A percentile compares a stretch with the other conserved stretches of the same genome.
Conservation (phyloP, 108 stramenopile species). For the Skeletonema grethae region DNA sequence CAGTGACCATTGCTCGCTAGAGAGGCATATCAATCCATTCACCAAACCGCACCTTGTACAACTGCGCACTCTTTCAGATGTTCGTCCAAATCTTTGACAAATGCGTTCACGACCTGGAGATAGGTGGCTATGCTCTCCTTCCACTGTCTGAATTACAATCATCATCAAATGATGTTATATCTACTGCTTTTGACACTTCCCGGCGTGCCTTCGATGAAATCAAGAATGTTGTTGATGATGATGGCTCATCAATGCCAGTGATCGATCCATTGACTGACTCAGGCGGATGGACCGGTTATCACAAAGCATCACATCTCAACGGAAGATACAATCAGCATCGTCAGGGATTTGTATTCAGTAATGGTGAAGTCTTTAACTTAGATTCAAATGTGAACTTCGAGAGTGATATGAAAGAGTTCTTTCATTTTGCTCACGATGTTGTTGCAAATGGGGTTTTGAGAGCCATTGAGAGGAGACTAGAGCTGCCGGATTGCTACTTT, state of each 20-base stretch:
- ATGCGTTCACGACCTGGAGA: constrained; percentile 18
- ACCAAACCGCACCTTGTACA: no score
- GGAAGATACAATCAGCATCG: constrained; percentile 75
- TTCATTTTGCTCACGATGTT: constrained; percentile 50
- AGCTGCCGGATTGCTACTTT: constrained; percentile 59
- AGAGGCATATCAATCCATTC: no score
- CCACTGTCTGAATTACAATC: constrained; percentile 9
- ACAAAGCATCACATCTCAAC: constrained; percentile 47
- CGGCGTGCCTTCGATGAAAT: constrained; percentile 37
- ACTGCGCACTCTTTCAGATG: neutral
- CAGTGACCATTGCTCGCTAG: no score
- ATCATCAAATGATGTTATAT: neutral
- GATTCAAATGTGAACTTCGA: constrained; percentile 12
- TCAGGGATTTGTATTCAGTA: constrained; percentile 82
- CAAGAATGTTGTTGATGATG: neutral
- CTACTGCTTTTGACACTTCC: constrained; percentile 39
- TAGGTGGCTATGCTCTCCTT: constrained; percentile 21
- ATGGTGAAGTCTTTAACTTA: constrained; percentile 52
- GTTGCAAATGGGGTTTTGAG: constrained; percentile 55
- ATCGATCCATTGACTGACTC: constrained; percentile 66
- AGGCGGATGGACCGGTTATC: constrained; percentile 75
- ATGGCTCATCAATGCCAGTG: constrained; percentile 6
- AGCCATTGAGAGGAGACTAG: constrained; percentile 61
- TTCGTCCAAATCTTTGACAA: constrained; percentile 7
- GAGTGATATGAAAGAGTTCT: constrained; percentile 29